These are phyloP conservation scores for Annulohypoxylon stygium DNA, from an alignment of 495 filamentous ascomycete genomes.

Conservation along the genomic window DNA sequence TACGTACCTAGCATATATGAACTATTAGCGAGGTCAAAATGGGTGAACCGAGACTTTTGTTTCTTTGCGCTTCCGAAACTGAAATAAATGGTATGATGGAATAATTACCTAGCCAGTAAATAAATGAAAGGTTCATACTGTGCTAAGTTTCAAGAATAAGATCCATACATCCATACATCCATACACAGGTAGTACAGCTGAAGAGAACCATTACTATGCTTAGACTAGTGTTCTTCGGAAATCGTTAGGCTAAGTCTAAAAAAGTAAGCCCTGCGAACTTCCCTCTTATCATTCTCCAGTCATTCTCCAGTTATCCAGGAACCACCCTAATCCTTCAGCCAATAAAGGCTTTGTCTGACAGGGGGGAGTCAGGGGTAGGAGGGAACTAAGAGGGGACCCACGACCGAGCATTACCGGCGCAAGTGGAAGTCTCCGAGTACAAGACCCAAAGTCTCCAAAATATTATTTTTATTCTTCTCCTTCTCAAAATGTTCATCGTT, in stretches of 20 bases:
- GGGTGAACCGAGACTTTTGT: constrained; percentile 4
- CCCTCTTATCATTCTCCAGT: constrained; percentile 25
- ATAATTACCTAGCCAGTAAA: not conserved
- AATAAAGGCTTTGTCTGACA: constrained; percentile 37
- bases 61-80: not conserved
- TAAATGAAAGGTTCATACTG: not conserved
- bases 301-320: constrained; percentile 43
- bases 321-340: constrained; percentile 19
- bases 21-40: not conserved
- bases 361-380: constrained; percentile 37
- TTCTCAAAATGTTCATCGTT: not conserved
- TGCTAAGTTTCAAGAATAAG: not conserved
- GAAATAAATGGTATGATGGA: not conserved
- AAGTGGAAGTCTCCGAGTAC: constrained; percentile 30
- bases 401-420: constrained; percentile 16
- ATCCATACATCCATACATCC: not conserved
- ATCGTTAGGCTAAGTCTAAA: not conserved
- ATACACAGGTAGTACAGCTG: too few relatives aligned
- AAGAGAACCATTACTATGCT: not conserved
- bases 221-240: not conserved
- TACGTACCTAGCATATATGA: not conserved
- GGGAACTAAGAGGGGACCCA: constrained; percentile 5
- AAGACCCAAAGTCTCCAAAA: not conserved
- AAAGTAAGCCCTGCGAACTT: not conserved
- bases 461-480: not conserved